Conservation (phyloP, 2,329 filamentous ascomycete species). For the Leptographium galeiforme region DNA sequence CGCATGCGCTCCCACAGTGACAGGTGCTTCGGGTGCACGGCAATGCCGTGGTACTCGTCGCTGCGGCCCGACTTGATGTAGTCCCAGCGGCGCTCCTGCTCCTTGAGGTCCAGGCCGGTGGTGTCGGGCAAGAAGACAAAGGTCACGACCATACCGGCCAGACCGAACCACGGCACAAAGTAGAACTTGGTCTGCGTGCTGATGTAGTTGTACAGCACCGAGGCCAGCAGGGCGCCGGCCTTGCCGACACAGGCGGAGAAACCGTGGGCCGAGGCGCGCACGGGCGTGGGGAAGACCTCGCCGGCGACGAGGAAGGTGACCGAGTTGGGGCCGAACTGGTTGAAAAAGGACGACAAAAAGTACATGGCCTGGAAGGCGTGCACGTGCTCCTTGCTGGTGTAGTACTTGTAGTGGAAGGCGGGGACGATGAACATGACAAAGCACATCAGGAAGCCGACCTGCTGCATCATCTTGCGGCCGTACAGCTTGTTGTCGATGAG, state of each 20-base stretch:
- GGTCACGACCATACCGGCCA: constrained; percentile 73
- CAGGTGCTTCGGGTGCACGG: constrained; percentile 78
- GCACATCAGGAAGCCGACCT: constrained; percentile 80
- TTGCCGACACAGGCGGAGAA: constrained; percentile 90
- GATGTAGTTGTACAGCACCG: constrained; percentile 93
- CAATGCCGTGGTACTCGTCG: constrained; percentile 81
- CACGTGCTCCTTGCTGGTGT: constrained; percentile 56
- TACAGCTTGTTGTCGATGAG: constrained; percentile 94
- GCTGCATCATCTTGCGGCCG: constrained; percentile 92
- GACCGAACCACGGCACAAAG: constrained; percentile 90
- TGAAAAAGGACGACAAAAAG: constrained; percentile 96
- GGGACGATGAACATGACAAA: constrained; percentile 91
- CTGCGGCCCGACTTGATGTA: constrained; percentile 70
- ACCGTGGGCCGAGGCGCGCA: constrained; percentile 87
- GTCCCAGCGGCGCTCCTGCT: constrained; percentile 87
- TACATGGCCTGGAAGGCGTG: constrained; percentile 96
- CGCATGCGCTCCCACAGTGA: constrained; percentile 75
- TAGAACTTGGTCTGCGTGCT: constrained; percentile 72
- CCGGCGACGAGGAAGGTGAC: constrained; percentile 94
- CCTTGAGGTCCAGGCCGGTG: constrained; percentile 89
- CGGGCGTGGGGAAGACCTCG: constrained; percentile 89
- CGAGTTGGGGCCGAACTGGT: constrained; percentile 93
- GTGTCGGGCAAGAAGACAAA: constrained; percentile 87
- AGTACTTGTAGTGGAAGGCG: constrained; percentile 79
- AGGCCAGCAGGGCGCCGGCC: constrained; percentile 71